A percentile compares a stretch with the other conserved stretches of the same genome.
Conservation (phyloP, 805 yeast species). For the Saccharomycopsis synnaedendra region DNA sequence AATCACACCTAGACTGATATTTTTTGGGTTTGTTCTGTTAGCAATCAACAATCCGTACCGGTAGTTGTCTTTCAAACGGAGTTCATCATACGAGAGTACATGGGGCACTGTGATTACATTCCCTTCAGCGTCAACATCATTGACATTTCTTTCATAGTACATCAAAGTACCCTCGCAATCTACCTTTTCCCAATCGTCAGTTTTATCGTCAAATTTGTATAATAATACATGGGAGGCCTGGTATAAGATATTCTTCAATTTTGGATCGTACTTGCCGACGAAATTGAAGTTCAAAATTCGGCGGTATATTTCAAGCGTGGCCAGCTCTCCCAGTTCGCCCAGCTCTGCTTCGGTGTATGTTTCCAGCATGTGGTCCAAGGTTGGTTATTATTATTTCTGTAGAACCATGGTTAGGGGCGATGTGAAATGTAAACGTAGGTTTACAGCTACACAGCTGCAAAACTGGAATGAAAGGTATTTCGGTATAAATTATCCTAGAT, state of each 20-base stretch:
- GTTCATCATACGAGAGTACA: constrained; percentile 1
- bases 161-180: constrained; percentile 65
- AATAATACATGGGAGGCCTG: constrained; percentile 64
- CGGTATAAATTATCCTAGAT: too few species aligned
- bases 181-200: constrained; percentile 58
- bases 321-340: not conserved
- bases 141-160: constrained; percentile 42
- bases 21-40: constrained; percentile 57
- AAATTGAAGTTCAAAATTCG: constrained; percentile 67
- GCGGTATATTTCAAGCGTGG: constrained; percentile 48
- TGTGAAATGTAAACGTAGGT: too few species aligned
- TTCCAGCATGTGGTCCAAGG: not conserved
- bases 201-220: constrained; percentile 45
- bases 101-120: constrained; percentile 5
- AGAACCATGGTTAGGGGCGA: not conserved
- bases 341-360: not conserved
- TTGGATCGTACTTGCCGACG: constrained; percentile 66
- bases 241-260: constrained; percentile 53
- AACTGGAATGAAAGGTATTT: too few species aligned
- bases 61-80: constrained; percentile 27
- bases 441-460: too few species aligned
- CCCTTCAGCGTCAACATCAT: constrained; percentile 20
- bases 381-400: not conserved
- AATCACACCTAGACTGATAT: constrained; percentile 59
- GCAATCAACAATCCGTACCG: constrained; percentile 61